These are phyloP conservation scores for Backusella mclennaniae DNA, from an alignment of 192 early-diverging fungal species.

Conservation along the genomic window DNA sequence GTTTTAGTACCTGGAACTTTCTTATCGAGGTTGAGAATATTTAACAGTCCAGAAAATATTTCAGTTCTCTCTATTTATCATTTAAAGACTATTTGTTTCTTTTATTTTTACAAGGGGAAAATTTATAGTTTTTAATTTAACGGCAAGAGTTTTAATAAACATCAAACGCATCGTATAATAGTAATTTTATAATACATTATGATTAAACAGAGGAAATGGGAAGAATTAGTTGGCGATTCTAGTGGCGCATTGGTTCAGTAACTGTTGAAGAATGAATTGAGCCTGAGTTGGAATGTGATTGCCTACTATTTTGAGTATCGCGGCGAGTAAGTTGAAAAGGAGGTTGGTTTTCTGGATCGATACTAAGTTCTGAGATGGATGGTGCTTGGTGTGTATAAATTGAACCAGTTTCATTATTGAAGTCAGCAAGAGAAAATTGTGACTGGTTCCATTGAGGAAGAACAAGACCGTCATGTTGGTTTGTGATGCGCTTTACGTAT, in stretches of 20 bases:
- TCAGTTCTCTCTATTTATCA: too few species aligned
- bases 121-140: background rate
- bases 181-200: background rate
- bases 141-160: background rate
- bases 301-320: background rate
- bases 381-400: constrained; percentile 4
- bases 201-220: background rate
- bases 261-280: background rate
- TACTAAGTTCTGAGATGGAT: constrained; percentile 6
- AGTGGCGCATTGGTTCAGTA: background rate
- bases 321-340: background rate
- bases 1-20: too few species aligned
- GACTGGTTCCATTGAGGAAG: constrained; percentile 29
- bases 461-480: constrained; percentile 26
- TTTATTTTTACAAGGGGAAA: background rate
- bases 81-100: background rate
- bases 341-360: background rate
- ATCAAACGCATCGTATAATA: background rate
- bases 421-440: constrained; percentile 14
- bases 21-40: too few species aligned
- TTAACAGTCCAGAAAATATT: too few species aligned
- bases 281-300: constrained; percentile 5
- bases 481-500: constrained; percentile 34
- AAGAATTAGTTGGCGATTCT: background rate
- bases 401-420: constrained; percentile 24